Conservation (phyloP, 2,329 filamentous ascomycete species). For the Scedosporium boydii region DNA sequence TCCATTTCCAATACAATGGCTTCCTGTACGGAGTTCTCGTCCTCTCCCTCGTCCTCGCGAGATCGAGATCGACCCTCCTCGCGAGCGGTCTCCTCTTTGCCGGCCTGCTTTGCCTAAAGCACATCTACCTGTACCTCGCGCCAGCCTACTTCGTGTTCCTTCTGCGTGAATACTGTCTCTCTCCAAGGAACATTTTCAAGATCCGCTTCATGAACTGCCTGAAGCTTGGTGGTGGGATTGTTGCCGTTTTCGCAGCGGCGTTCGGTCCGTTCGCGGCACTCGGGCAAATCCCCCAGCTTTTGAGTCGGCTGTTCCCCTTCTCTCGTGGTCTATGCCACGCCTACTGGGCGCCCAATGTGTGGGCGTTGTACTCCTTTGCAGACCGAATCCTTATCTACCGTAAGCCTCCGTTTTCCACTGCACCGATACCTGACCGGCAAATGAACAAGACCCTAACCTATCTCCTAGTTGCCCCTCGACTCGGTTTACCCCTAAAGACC, state of each 20-base stretch:
- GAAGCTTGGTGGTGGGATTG: constrained; percentile 70
- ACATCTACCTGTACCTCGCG: constrained; percentile 94
- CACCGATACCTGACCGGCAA: neutral
- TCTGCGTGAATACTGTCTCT: constrained; percentile 80
- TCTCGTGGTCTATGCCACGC: constrained; percentile 90
- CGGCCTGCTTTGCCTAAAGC: constrained; percentile 82
- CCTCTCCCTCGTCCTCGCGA: constrained; percentile 74
- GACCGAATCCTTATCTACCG: constrained; percentile 76
- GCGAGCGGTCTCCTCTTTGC: constrained; percentile 78
- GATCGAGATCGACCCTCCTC: constrained; percentile 64
- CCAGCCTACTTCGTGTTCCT: constrained; percentile 94
- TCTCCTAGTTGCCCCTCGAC: constrained; percentile 63
- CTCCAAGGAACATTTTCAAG: constrained; percentile 63
- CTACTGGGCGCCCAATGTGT: constrained; percentile 96
- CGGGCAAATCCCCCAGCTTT: constrained; percentile 74
- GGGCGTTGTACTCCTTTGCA: constrained; percentile 90
- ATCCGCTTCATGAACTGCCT: constrained; percentile 70
- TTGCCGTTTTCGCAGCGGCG: constrained; percentile 63
- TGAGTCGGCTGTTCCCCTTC: constrained; percentile 85
- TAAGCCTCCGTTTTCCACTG: constrained; percentile 31
- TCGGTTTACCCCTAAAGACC: constrained; percentile 64
- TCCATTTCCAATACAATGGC: constrained; percentile 98
- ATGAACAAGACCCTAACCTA: constrained; percentile 9
- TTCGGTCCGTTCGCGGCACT: constrained; percentile 82
- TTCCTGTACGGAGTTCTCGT: constrained; percentile 89